phyloP scores from a whole-genome alignment of 495 filamentous ascomycete genomes.

The Aspergillus mulundensis region DNA sequence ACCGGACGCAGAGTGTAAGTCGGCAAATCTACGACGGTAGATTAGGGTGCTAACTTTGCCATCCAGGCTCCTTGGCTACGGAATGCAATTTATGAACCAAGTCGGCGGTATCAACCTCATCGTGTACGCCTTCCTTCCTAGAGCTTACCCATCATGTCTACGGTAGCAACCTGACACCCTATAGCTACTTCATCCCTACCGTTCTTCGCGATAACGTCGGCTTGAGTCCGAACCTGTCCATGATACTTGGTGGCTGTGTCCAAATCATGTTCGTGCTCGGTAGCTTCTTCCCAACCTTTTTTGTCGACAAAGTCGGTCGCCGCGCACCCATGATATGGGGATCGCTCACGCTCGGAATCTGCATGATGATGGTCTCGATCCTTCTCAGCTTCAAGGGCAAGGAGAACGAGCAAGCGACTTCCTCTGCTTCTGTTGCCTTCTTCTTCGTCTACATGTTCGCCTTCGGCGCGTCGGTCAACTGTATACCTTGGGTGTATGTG shows the following conservation, averaged over 20 bases:
- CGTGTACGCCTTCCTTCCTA: slow-evolving; percentile 28
- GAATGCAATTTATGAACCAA: slow-evolving; percentile 50
- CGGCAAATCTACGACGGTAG: not conserved
- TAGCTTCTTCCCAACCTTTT: slow-evolving; percentile 42
- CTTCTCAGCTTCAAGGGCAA: slow-evolving; percentile 36
- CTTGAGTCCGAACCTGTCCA: slow-evolving; percentile 41
- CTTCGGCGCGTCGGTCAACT: slow-evolving; percentile 46
- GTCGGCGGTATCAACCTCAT: slow-evolving; percentile 50
- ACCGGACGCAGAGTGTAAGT: slow-evolving; percentile 46
- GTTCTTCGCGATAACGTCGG: slow-evolving; percentile 49
- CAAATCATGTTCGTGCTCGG: slow-evolving; percentile 40
- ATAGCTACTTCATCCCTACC: slow-evolving; percentile 18
- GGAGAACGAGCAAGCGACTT: slow-evolving; percentile 31
- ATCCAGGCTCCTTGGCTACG: slow-evolving; percentile 43
- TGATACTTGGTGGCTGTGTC: slow-evolving; percentile 48
- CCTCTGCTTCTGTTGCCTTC: slow-evolving; percentile 35
- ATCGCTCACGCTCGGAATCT: slow-evolving; percentile 44
- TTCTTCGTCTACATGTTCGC: slow-evolving; percentile 51
- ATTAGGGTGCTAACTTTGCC: not conserved
- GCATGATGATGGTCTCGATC: slow-evolving; percentile 50
- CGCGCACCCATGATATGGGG: slow-evolving; percentile 57
- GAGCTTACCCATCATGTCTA: not conserved
- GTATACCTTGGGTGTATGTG: slow-evolving; percentile 45
- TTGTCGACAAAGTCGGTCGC: slow-evolving; percentile 51
- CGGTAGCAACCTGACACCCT: not conserved